Evolutionary conservation across 1,139 yeast species (phyloP).

Genomic region (Scheffersomyces segobiensis): DNA sequence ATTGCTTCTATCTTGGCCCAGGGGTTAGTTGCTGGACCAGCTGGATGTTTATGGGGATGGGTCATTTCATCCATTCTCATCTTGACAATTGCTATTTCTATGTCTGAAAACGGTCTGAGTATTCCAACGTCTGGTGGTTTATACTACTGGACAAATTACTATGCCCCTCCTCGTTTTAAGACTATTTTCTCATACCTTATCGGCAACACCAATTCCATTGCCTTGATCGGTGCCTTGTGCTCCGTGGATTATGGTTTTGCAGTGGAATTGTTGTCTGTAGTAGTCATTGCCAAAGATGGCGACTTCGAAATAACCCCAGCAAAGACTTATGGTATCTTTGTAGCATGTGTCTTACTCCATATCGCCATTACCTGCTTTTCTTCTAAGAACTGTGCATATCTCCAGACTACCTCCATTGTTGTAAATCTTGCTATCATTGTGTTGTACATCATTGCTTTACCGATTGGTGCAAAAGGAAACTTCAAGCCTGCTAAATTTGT

Average conservation of each 20-base stretch:
- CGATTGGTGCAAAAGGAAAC: slow-evolving; percentile 30
- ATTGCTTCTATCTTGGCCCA: slow-evolving; percentile 33
- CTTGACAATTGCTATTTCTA: slow-evolving; percentile 57
- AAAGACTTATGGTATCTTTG: slow-evolving; percentile 56
- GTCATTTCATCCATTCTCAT: slow-evolving; percentile 57
- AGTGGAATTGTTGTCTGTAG: slow-evolving; percentile 52
- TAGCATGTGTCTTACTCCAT: slow-evolving; percentile 49
- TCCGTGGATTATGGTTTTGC: slow-evolving; percentile 63
- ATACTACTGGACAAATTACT: slow-evolving; percentile 55
- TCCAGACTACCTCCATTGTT: slow-evolving; percentile 23
- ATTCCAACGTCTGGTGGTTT: slow-evolving; percentile 74
- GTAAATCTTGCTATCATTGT: slow-evolving; percentile 16
- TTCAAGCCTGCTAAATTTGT: slow-evolving; percentile 16
- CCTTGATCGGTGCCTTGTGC: slow-evolving; percentile 56
- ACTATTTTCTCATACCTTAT: slow-evolving; percentile 53
- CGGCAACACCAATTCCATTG: slow-evolving; percentile 60
- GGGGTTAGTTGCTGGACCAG: slow-evolving; percentile 47
- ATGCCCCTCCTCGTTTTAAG: slow-evolving; percentile 37
- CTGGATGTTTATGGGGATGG: slow-evolving; percentile 73
- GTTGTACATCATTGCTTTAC: slow-evolving; percentile 26
- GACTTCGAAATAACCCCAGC: slow-evolving; percentile 46
- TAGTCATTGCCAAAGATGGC: slow-evolving; percentile 48
- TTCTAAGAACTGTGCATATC: slow-evolving; percentile 26
- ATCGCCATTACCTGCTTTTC: slow-evolving; percentile 49
- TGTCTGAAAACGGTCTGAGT: slow-evolving; percentile 67